These are phyloP conservation scores for Cyclanthera cordifolia DNA, from an alignment of 306 rosid species.

Conservation along the genomic window DNA sequence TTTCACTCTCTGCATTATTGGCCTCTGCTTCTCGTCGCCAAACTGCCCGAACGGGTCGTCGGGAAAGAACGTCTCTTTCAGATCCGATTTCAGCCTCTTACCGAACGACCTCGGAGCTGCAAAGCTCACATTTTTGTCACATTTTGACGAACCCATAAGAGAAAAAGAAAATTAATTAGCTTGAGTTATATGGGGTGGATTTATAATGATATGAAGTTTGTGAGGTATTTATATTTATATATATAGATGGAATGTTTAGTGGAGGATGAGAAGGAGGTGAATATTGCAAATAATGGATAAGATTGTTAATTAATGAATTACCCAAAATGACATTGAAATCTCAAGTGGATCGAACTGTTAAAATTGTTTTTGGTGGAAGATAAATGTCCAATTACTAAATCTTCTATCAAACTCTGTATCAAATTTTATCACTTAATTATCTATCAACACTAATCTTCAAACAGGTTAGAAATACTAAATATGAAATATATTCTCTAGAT, in stretches of 20 bases:
- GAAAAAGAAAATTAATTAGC: too few relatives aligned
- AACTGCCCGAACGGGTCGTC: slow-evolving; percentile 54
- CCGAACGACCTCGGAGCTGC: slow-evolving; percentile 22
- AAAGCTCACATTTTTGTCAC: slow-evolving; percentile 30
- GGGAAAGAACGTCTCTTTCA: slow-evolving; percentile 15
- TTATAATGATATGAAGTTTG: neutral
- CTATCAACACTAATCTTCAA: too few relatives aligned
- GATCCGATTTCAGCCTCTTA: slow-evolving; percentile 25
- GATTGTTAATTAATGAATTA: too few relatives aligned
- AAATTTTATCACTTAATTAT: too few relatives aligned
- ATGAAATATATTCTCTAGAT: too few relatives aligned
- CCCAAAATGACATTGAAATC: too few relatives aligned
- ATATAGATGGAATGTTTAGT: neutral
- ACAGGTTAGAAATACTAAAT: too few relatives aligned
- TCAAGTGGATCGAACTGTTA: too few relatives aligned
- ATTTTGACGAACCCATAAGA: neutral
- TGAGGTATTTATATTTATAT: neutral
- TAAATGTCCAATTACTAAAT: too few relatives aligned
- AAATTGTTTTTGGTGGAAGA: too few relatives aligned
- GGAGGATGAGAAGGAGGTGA: neutral
- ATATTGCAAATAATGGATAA: too few relatives aligned
- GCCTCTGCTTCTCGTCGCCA: slow-evolving; percentile 11
- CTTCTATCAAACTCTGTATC: too few relatives aligned
- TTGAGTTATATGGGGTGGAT: neutral
- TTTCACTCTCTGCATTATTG: neutral